Conservation (phyloP, 257 asterid species). For the Schizonepeta tenuifolia region DNA sequence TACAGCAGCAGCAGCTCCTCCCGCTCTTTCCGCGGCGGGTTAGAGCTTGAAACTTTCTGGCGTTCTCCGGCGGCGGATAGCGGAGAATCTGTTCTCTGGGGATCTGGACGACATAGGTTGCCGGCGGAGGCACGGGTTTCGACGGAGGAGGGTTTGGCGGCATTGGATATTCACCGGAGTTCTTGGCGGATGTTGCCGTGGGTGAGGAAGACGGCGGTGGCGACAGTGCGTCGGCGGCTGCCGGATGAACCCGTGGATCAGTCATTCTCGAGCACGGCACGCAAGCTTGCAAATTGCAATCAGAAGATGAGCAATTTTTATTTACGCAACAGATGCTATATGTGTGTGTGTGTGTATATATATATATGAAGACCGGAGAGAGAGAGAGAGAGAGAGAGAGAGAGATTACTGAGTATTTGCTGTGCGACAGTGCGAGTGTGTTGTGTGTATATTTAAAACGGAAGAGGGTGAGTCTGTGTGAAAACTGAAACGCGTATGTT, state of each 20-base stretch:
- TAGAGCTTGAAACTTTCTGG: constrained; percentile 32
- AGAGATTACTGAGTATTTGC: neutral
- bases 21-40: constrained; percentile 37
- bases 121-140: constrained; percentile 37
- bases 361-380: too few species aligned
- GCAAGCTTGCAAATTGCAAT: constrained; percentile 7
- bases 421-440: neutral
- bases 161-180: constrained; percentile 30
- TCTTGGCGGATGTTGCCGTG: constrained; percentile 17
- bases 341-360: neutral
- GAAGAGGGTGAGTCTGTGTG: neutral
- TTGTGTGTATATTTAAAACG: constrained; percentile 20
- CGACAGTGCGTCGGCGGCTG: constrained; percentile 28
- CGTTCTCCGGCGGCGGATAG: constrained; percentile 61
- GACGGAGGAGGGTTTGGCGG: constrained; percentile 39
- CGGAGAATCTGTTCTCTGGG: constrained; percentile 64
- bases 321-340: neutral
- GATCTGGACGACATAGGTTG: constrained; percentile 46
- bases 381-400: neutral
- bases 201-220: constrained; percentile 34
- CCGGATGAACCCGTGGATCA: constrained; percentile 47
- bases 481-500: constrained; percentile 26
- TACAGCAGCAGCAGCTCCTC: constrained; percentile 59
- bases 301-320: constrained; percentile 13
- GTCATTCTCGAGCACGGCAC: constrained; percentile 31